Conservation (phyloP, 1,139 yeast genomes). For the Yamadazyma diddensiae region DNA sequence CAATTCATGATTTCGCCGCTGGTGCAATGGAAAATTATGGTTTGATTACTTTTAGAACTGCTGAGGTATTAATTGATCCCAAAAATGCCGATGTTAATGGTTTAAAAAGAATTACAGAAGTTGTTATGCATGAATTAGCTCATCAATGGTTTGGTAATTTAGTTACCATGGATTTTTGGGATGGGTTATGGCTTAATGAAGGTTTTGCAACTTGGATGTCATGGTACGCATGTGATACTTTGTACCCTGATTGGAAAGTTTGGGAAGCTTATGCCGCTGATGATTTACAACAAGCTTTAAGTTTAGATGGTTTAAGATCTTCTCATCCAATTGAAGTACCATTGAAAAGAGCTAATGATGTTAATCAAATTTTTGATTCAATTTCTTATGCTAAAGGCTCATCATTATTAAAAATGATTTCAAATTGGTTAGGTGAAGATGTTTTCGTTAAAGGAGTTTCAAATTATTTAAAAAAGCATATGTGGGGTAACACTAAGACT, state of each 20-base stretch:
- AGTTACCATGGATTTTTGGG: slow-evolving; percentile 67
- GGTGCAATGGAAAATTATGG: slow-evolving; percentile 68
- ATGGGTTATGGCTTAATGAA: slow-evolving; percentile 61
- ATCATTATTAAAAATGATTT: slow-evolving; percentile 71
- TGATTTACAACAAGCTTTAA: slow-evolving; percentile 50
- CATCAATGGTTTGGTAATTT: slow-evolving; percentile 66
- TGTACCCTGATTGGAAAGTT: slow-evolving; percentile 58
- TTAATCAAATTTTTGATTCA: slow-evolving; percentile 57
- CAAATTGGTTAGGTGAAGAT: slow-evolving; percentile 70
- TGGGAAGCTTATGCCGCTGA: slow-evolving; percentile 53
- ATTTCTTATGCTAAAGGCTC: slow-evolving; percentile 80
- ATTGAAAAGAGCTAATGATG: slow-evolving; percentile 51
- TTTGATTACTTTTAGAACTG: slow-evolving; percentile 52
- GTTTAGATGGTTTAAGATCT: slow-evolving; percentile 50
- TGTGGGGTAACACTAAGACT: slow-evolving; percentile 78
- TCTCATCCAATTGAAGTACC: slow-evolving; percentile 63
- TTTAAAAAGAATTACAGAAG: slow-evolving; percentile 54
- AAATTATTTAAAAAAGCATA: slow-evolving; percentile 67
- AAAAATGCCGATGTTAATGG: slow-evolving; percentile 41
- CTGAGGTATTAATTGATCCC: slow-evolving; percentile 50
- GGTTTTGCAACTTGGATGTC: slow-evolving; percentile 65
- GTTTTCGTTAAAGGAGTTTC: slow-evolving; percentile 73
- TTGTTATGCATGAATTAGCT: slow-evolving; percentile 61
- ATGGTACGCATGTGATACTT: slow-evolving; percentile 47
- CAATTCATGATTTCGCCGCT: slow-evolving; percentile 56